Base-by-base conservation (phyloP, 2,329 filamentous ascomycete species). In the Daldinia sp. region DNA sequence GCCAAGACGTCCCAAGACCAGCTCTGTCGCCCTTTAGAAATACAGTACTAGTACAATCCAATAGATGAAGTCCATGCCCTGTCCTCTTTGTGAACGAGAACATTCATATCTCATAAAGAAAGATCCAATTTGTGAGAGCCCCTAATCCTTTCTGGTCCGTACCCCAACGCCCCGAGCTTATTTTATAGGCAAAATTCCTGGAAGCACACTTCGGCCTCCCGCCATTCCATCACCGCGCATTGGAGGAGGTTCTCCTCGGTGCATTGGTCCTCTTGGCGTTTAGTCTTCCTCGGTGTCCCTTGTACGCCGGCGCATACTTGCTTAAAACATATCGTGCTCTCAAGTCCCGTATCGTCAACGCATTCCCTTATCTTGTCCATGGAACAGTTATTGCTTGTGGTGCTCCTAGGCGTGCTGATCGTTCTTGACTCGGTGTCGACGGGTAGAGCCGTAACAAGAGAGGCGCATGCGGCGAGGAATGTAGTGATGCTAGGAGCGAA, bases 201-300 rank as follows among this genome's bases (percentile, higher is more conserved):
- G 46, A 75, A 75, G 46, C 74, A 76, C 13, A 70, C 63, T 63
- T 73, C 69, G 26, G 74, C 69, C 41, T 75, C 68, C 37, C 69
- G 67, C 74, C 70, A 74, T 57, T 75, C 72, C 60, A 63, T 60
- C 42, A 74, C 71, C n/a, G 74, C 62, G 48, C 74, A 75, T 57
- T 73, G 62, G 23, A 73, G 63, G 28, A 76, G 63, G 64, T 75
- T 76, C 5, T 76, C 73, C 59, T 75, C 73, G 33, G 70, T 75
- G 71, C 73, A 76, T 18, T 71, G 44, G 55, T 74, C 72, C 5
- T 48, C 44, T 42, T 75, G 65, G 18, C 74, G 74, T 57, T 75
- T 76, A 13, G 33, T 41, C 53, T 54, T 67, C 42, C 15, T 70
- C 53, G 55, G 26, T 30, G n/a, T 57, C 28, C 26, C 55, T 13